These are phyloP conservation scores for Sonneratia alba DNA, from an alignment of 345 rosid species.

Conservation along the genomic window DNA sequence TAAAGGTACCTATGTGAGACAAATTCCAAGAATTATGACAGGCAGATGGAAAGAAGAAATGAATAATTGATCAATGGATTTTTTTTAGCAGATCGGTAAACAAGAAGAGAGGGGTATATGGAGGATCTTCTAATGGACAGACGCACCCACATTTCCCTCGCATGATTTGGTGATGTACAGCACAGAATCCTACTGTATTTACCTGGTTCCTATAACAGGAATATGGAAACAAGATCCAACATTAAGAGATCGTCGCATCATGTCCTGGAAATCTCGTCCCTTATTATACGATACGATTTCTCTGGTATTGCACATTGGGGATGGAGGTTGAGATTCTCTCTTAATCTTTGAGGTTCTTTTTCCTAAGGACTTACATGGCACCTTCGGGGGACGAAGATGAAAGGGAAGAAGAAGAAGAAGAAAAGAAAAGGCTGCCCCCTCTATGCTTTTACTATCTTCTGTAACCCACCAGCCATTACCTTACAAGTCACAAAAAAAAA, in stretches of 20 bases:
- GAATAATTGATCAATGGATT: neutral
- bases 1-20: neutral
- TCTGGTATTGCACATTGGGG: conserved; percentile 25
- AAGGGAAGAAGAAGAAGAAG: neutral
- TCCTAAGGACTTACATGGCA: conserved; percentile 11
- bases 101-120: neutral
- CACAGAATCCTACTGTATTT: neutral
- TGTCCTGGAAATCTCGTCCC: conserved; percentile 13
- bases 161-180: neutral
- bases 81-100: neutral
- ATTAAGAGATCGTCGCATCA: conserved; percentile 10
- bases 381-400: neutral
- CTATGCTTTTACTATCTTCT: neutral
- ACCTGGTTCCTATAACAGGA: neutral
- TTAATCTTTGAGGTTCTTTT: neutral
- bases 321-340: conserved; percentile 27
- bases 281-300: neutral
- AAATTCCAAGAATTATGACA: neutral
- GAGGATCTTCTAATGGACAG: neutral
- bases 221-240: conserved; percentile 13
- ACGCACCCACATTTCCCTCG: neutral
- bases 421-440: neutral
- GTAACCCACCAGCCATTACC: neutral
- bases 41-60: neutral
- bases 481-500: neutral